Conservation (phyloP, 148 eudicot species). For the Camellia granthamiana region DNA sequence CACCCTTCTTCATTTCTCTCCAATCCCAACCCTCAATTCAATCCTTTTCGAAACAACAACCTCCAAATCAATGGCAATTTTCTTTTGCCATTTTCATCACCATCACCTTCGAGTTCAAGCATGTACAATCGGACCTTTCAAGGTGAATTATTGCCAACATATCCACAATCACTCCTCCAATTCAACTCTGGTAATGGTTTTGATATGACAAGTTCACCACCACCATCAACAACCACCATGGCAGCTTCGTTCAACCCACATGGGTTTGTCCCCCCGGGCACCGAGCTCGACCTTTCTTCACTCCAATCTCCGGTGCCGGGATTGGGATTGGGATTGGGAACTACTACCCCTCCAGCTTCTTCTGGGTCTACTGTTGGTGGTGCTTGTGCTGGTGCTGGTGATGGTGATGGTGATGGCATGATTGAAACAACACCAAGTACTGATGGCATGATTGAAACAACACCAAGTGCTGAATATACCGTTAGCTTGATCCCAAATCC, state of each 20-base stretch:
- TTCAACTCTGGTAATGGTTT: too few relatives aligned
- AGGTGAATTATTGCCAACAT: background rate
- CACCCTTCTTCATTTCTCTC: slow-evolving; percentile 21
- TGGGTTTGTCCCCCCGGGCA: background rate
- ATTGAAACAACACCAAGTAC: slow-evolving; percentile 16
- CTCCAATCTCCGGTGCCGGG: slow-evolving; percentile 41
- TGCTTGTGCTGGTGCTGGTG: too few relatives aligned
- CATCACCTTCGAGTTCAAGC: background rate
- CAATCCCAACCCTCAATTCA: slow-evolving; percentile 16
- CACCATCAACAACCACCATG: background rate
- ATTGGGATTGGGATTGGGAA: too few relatives aligned
- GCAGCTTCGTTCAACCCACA: background rate
- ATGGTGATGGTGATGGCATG: slow-evolving; percentile 15
- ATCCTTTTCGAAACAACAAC: background rate
- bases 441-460: slow-evolving; percentile 3
- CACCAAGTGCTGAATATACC: slow-evolving; percentile 23
- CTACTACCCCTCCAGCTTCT: slow-evolving; percentile 8
- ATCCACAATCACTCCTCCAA: background rate
- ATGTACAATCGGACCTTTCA: background rate
- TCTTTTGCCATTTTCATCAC: slow-evolving; percentile 8
- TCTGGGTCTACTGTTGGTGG: slow-evolving; percentile 3
- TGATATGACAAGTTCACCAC: too few relatives aligned
- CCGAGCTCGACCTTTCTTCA: slow-evolving; percentile 69
- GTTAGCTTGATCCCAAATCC: slow-evolving; percentile 3
- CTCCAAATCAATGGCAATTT: background rate